phyloP scores from a whole-genome alignment of 768 basidiomycete genomes.

The Chiua virens region DNA sequence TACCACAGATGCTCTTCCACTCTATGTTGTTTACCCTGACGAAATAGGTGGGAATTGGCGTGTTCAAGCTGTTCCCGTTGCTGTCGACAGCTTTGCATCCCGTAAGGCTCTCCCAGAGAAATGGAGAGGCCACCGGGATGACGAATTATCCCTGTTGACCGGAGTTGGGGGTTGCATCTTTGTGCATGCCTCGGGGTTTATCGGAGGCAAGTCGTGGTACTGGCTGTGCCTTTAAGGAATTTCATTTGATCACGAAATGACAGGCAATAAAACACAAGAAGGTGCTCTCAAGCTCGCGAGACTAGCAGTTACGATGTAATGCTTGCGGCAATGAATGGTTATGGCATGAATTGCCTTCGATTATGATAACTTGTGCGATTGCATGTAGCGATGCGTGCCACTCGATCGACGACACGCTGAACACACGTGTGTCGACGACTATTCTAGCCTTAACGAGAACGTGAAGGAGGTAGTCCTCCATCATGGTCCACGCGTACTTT shows the following conservation, averaged over 20 bases:
- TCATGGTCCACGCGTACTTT: background rate
- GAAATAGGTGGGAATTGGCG: slow-evolving; percentile 78
- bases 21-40: slow-evolving; percentile 91
- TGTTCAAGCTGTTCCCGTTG: slow-evolving; percentile 85
- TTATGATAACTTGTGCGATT: slow-evolving; percentile 6
- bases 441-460: slow-evolving; percentile 6
- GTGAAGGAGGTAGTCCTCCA: slow-evolving; percentile 9
- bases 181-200: slow-evolving; percentile 95
- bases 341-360: slow-evolving; percentile 14
- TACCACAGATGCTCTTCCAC: slow-evolving; percentile 50
- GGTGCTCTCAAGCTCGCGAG: slow-evolving; percentile 82
- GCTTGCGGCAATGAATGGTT: slow-evolving; percentile 15
- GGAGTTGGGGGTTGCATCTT: slow-evolving; percentile 87
- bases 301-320: slow-evolving; percentile 51
- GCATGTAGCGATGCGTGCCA: slow-evolving; percentile 10
- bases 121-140: slow-evolving; percentile 93
- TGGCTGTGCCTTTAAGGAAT: background rate
- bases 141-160: slow-evolving; percentile 65
- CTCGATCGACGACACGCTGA: slow-evolving; percentile 10
- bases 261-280: slow-evolving; percentile 87
- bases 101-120: slow-evolving; percentile 89
- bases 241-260: slow-evolving; percentile 10
- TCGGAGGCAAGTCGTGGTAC: slow-evolving; percentile 64
- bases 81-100: slow-evolving; percentile 83
- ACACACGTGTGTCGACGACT: slow-evolving; percentile 13